Evolutionary conservation across 2,329 filamentous ascomycete species (phyloP).

Genomic region (Colletotrichum sp.): DNA sequence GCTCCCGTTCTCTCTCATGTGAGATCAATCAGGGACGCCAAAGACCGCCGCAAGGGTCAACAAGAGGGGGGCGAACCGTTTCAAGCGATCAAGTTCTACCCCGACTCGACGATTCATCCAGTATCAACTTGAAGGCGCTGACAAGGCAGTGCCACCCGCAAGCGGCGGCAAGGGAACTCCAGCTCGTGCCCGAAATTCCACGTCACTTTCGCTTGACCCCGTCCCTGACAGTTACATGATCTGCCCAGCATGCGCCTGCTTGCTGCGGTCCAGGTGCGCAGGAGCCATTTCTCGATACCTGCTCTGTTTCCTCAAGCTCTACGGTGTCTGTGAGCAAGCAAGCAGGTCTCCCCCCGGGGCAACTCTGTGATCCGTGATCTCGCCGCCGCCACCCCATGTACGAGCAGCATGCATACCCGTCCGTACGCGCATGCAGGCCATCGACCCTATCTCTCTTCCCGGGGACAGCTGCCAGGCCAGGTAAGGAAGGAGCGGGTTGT

Average conservation of each 20-base stretch:
- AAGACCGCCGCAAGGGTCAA: not conserved
- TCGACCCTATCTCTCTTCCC: conserved; percentile 3
- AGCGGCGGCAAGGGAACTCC: not conserved
- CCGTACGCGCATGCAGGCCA: conserved; percentile 18
- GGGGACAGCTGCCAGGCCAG: not conserved
- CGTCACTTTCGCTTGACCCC: conserved; percentile 15
- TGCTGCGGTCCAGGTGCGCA: conserved; percentile 18
- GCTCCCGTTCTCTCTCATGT: not conserved
- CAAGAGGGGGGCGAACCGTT: not conserved
- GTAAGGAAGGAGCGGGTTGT: conserved; percentile 7
- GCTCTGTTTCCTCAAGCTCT: not conserved
- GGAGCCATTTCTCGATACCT: conserved; percentile 20
- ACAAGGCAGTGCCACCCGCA: not conserved
- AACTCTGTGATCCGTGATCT: conserved; percentile 19
- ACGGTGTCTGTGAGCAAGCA: not conserved
- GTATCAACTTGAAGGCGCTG: not conserved
- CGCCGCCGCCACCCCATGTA: conserved; percentile 21
- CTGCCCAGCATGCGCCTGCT: conserved; percentile 13
- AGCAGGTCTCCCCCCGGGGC: not conserved
- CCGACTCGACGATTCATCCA: conserved; percentile 5
- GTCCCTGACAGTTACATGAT: conserved; percentile 18
- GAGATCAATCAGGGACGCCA: conserved; percentile 13
- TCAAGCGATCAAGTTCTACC: conserved; percentile 7
- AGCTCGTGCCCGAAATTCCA: conserved; percentile 4
- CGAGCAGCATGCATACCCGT: conserved; percentile 20